Percentiles rank a stretch among this genome's conserved stretches.
phyloP scores from a whole-genome alignment of 2,329 filamentous ascomycete species.

The Magnaporthales sp. region DNA sequence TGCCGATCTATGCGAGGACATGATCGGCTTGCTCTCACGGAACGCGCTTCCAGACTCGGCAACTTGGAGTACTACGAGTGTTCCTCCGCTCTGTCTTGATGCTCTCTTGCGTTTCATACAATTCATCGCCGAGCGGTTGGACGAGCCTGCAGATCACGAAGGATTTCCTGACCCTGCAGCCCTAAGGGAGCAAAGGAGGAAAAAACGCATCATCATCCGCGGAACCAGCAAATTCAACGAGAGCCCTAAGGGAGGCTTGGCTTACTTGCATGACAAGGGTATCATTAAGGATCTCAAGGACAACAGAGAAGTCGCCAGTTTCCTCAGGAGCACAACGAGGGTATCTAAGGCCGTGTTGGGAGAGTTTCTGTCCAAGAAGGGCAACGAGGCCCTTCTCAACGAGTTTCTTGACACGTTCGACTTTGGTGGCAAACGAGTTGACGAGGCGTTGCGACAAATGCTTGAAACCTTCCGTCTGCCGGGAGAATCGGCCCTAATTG shows the following conservation, averaged over 20 bases:
- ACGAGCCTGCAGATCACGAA: conserved; percentile 56
- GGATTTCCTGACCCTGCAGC: conserved; percentile 56
- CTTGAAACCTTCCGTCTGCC: conserved; percentile 88
- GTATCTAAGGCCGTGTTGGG: conserved; percentile 87
- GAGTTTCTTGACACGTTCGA: conserved; percentile 84
- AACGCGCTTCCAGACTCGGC: conserved; percentile 96
- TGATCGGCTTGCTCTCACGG: conserved; percentile 83
- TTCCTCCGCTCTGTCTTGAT: conserved; percentile 89
- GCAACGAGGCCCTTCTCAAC: conserved; percentile 75
- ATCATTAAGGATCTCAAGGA: conserved; percentile 72
- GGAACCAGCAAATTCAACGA: conserved; percentile 93
- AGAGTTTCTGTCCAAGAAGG: conserved; percentile 86
- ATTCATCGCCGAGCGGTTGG: conserved; percentile 78
- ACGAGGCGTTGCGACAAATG: conserved; percentile 82
- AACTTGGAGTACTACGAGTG: conserved; percentile 98
- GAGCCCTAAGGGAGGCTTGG: conserved; percentile 80
- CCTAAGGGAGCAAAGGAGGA: conserved; percentile 63
- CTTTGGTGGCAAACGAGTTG: conserved; percentile 76
- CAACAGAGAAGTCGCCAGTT: conserved; percentile 71
- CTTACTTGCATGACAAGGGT: conserved; percentile 74
- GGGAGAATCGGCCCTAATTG: conserved; percentile 87
- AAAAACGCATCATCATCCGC: conserved; percentile 82
- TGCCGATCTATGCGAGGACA: conserved; percentile 87
- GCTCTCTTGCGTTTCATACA: conserved; percentile 86
- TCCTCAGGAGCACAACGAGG: conserved; percentile 78